Evolutionary conservation across 352 stramenopile genomes (phyloP).

Genomic region (Phytophthora colocasiae): DNA sequence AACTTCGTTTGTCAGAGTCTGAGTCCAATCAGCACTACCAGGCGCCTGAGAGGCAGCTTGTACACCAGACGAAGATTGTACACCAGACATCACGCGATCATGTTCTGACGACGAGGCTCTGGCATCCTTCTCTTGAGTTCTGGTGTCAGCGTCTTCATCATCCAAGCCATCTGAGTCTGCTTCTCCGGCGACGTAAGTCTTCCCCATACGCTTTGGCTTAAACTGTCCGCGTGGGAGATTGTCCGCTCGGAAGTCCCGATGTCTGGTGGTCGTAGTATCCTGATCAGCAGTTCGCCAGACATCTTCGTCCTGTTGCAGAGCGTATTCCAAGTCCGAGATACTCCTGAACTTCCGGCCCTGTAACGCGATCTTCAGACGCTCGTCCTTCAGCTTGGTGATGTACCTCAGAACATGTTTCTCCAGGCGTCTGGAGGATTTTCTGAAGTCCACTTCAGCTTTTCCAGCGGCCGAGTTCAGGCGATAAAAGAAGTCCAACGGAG

Average conservation of each 20-base stretch:
- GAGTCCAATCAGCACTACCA: not conserved
- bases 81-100: too few relatives aligned
- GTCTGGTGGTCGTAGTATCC: not conserved
- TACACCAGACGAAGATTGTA: too few relatives aligned
- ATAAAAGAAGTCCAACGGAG: not conserved
- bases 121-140: not conserved
- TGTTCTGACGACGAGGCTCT: too few relatives aligned
- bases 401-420: not conserved
- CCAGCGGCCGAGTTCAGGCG: not conserved
- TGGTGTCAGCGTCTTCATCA: not conserved
- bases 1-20: not conserved
- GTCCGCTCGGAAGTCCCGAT: not conserved
- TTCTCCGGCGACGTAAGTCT: not conserved
- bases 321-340: not conserved
- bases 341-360: not conserved
- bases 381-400: constrained; percentile 1
- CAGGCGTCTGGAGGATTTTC: not conserved
- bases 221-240: not conserved
- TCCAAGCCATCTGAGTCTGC: not conserved
- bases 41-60: too few relatives aligned
- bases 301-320: not conserved
- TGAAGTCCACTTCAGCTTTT: not conserved
- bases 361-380: not conserved
- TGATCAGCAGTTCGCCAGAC: not conserved
- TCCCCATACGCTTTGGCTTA: not conserved